Evolutionary conservation across 208 protist species (phyloP).

Genomic region (Leptomonas seymouri): DNA sequence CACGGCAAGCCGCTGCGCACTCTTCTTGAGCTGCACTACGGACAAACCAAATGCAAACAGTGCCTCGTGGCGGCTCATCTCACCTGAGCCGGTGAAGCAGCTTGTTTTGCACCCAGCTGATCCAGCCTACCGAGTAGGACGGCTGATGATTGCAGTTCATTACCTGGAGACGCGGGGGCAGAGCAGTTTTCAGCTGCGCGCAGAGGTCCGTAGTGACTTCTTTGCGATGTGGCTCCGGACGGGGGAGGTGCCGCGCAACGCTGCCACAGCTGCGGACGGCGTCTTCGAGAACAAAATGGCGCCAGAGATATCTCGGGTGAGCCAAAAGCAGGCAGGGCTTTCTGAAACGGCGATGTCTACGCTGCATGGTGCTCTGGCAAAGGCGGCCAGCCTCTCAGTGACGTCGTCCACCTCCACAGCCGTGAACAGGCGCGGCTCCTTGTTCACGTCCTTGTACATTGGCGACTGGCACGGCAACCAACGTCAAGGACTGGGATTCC

Average conservation of each 20-base stretch:
- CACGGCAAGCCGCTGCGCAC: conserved; percentile 66
- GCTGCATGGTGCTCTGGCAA: conserved; percentile 7
- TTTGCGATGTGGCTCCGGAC: conserved; percentile 54
- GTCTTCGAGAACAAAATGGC: neutral
- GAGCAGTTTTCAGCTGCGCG: conserved; percentile 68
- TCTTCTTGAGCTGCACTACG: conserved; percentile 75
- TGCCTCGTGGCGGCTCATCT: conserved; percentile 79
- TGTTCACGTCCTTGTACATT: conserved; percentile 67
- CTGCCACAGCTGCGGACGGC: neutral
- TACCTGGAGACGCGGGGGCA: conserved; percentile 79
- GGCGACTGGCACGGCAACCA: conserved; percentile 70
- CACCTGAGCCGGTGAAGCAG: conserved; percentile 71
- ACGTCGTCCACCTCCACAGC: neutral
- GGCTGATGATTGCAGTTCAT: conserved; percentile 69
- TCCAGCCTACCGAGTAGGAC: conserved; percentile 47
- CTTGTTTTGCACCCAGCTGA: conserved; percentile 82
- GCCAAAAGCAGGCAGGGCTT: neutral
- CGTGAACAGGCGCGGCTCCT: neutral
- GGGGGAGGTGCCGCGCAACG: conserved; percentile 12
- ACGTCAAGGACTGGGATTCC: conserved; percentile 67
- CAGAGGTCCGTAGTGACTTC: conserved; percentile 42
- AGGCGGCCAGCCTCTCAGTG: neutral
- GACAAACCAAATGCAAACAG: conserved; percentile 65
- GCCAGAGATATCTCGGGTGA: neutral
- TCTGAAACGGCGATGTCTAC: conserved; percentile 3